These are phyloP conservation scores for Tetrahymena elliotti DNA, from an alignment of 73 alveolate species.

Conservation along the genomic window DNA sequence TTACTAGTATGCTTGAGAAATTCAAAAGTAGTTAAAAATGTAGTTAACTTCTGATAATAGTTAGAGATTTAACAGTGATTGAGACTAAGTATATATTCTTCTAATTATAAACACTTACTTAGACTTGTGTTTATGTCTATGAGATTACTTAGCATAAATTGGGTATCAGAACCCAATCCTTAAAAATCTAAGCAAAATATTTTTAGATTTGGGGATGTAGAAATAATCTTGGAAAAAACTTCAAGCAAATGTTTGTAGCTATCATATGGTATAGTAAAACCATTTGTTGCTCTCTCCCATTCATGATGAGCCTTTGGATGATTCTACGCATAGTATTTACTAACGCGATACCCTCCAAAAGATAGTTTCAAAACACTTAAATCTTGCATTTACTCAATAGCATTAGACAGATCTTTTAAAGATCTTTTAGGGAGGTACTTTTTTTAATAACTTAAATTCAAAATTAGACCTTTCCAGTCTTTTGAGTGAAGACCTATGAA, in stretches of 20 bases:
- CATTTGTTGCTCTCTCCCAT: not conserved
- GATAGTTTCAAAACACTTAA: not conserved
- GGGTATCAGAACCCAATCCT: not conserved
- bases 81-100: not conserved
- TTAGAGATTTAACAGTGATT: not conserved
- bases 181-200: not conserved
- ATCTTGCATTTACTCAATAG: not conserved
- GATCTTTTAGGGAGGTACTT: not conserved
- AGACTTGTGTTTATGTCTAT: not conserved
- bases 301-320: not conserved
- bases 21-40: not conserved
- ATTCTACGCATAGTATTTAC: not conserved
- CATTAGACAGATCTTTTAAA: not conserved
- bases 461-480: not conserved
- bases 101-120: not conserved
- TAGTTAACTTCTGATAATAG: not conserved
- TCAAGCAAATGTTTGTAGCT: not conserved
- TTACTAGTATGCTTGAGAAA: not conserved
- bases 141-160: not conserved
- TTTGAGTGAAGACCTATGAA: not conserved
- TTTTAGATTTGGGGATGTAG: not conserved
- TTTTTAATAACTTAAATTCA: not conserved
- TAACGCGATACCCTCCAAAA: not conserved
- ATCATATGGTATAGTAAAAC: not conserved
- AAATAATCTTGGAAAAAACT: not conserved